Evolutionary conservation across 2,329 filamentous ascomycete genomes (phyloP).

Genomic region (Ophiostoma sp.): DNA sequence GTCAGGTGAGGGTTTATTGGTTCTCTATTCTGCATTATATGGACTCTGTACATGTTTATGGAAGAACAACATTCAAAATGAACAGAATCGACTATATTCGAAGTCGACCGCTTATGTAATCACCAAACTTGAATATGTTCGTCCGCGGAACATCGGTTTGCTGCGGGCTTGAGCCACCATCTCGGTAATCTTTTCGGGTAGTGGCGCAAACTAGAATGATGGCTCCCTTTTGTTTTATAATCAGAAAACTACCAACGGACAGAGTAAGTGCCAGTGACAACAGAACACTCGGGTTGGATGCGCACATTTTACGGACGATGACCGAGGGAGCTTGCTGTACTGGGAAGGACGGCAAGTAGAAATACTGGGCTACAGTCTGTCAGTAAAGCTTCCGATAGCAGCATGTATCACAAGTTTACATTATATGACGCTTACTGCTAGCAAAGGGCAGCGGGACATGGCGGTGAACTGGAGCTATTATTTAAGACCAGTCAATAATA

Average conservation of each 20-base stretch:
- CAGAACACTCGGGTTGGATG: background rate
- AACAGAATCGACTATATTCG: background rate
- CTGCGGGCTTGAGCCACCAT: constrained; percentile 8
- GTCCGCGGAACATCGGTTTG: background rate
- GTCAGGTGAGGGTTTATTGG: background rate
- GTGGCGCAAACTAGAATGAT: background rate
- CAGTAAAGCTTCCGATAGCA: background rate
- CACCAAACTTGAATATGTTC: background rate
- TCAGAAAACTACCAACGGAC: background rate
- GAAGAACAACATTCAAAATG: background rate
- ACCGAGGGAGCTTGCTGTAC: background rate
- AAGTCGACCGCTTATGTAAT: background rate
- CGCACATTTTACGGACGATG: background rate
- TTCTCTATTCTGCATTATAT: background rate
- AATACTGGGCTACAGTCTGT: constrained; percentile 1
- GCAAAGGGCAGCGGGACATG: background rate
- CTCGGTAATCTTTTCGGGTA: constrained; percentile 1
- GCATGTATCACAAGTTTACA: background rate
- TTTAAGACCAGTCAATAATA: too few relatives aligned
- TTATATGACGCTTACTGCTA: background rate
- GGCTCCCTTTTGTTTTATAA: background rate
- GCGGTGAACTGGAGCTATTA: background rate
- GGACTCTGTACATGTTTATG: background rate
- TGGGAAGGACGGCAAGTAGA: background rate
- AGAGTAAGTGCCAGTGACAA: background rate